Evolutionary conservation across 441 rosid genomes (phyloP).

Genomic region (Melastoma candidum): DNA sequence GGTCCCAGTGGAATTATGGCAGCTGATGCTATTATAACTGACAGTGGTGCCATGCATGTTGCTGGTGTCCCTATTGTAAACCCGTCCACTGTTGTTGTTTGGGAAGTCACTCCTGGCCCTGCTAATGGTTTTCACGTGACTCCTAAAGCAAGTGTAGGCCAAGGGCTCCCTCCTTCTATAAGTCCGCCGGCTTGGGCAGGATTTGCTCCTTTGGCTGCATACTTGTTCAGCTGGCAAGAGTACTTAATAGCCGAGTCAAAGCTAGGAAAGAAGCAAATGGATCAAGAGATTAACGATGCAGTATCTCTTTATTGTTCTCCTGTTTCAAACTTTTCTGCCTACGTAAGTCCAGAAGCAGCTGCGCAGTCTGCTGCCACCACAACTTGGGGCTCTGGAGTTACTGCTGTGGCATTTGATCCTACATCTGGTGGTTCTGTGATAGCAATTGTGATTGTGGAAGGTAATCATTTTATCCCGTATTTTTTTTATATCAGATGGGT

Average conservation of each 20-base stretch:
- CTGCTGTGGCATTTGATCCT: slow-evolving; percentile 99
- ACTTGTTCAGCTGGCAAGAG: slow-evolving; percentile 97
- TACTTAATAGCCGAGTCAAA: slow-evolving; percentile 71
- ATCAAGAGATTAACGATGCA: slow-evolving; percentile 56
- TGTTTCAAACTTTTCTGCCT: slow-evolving; percentile 97
- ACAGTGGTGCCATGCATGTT: slow-evolving; percentile 96
- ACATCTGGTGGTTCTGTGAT: slow-evolving; percentile 98
- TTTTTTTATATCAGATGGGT: too few species aligned
- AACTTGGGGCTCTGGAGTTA: slow-evolving; percentile 99
- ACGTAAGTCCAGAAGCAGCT: slow-evolving; percentile 99
- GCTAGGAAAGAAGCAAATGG: slow-evolving; percentile 59
- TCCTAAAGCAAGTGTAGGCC: slow-evolving; percentile 52
- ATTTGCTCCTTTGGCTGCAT: slow-evolving; percentile 95
- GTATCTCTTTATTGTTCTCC: slow-evolving; percentile 93
- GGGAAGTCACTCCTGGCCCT: slow-evolving; percentile 99
- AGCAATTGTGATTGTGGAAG: slow-evolving; percentile 97
- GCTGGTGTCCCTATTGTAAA: slow-evolving; percentile 99
- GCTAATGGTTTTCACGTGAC: slow-evolving; percentile 85
- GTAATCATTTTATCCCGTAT: slow-evolving; percentile 28
- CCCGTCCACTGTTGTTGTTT: slow-evolving; percentile 98
- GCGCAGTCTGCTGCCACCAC: slow-evolving; percentile 97
- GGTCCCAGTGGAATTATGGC: slow-evolving; percentile 99
- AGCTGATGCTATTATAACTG: slow-evolving; percentile 97
- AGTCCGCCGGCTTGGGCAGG: slow-evolving; percentile 95
- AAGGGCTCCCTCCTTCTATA: slow-evolving; percentile 77